Evolutionary conservation across 257 asterid genomes (phyloP).

Genomic region (Solanum rostratum): DNA sequence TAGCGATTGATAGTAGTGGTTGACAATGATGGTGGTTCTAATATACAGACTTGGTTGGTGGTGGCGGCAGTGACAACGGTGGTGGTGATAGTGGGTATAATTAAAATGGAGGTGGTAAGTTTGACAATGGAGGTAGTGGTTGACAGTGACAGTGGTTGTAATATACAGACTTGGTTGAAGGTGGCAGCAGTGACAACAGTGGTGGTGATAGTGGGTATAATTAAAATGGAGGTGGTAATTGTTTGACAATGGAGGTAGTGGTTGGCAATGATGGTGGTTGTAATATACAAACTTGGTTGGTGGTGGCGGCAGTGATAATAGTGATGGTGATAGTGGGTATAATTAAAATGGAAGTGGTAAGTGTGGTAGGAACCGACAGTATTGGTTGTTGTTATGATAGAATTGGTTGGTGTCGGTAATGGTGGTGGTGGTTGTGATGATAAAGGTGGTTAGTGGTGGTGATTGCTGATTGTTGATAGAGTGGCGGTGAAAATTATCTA

Average conservation of each 20-base stretch:
- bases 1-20: neutral
- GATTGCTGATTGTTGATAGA: neutral
- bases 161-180: too few relatives aligned
- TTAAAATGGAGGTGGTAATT: neutral
- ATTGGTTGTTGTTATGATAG: neutral
- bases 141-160: neutral
- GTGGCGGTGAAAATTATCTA: neutral
- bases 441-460: neutral
- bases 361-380: neutral
- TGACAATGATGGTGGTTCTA: neutral
- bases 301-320: neutral
- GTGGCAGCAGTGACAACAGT: too few relatives aligned
- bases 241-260: neutral
- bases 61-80: neutral
- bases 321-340: neutral
- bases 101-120: neutral
- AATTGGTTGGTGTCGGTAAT: too few relatives aligned
- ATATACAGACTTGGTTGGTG: too few relatives aligned
- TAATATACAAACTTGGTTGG: too few relatives aligned
- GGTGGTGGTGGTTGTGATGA: neutral
- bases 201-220: neutral
- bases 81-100: neutral
- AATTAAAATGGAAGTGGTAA: neutral
- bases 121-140: too few relatives aligned
- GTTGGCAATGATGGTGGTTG: too few relatives aligned